These are phyloP conservation scores for Leishmania braziliensis DNA, from an alignment of 208 protist genomes.

Conservation along the genomic window DNA sequence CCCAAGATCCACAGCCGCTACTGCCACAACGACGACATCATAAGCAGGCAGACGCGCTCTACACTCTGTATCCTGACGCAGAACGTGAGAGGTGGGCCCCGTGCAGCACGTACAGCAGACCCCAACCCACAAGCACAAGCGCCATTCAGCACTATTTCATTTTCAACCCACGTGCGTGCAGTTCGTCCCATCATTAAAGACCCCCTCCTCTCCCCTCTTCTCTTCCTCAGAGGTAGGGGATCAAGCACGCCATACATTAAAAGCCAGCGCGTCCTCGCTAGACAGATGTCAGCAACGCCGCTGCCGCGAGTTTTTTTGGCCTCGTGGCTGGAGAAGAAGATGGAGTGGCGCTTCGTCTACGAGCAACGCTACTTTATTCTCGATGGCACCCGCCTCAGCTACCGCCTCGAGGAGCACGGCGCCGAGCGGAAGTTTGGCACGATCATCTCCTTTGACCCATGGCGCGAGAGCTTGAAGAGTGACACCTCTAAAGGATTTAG, in stretches of 20 bases:
- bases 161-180: neutral
- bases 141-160: neutral
- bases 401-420: constrained; percentile 48
- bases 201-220: neutral
- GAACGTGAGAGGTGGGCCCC: neutral
- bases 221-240: neutral
- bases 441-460: constrained; percentile 54
- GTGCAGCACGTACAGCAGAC: neutral
- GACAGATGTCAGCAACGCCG: constrained; percentile 3
- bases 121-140: neutral
- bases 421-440: constrained; percentile 59
- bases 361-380: constrained; percentile 64
- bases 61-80: neutral
- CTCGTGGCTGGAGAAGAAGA: constrained; percentile 76
- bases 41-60: neutral
- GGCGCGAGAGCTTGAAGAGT: constrained; percentile 8
- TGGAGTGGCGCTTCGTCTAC: constrained; percentile 79
- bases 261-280: neutral
- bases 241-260: neutral
- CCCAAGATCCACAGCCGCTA: neutral
- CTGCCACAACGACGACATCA: neutral
- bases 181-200: neutral
- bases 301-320: constrained; percentile 35
- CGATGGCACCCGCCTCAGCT: constrained; percentile 61
- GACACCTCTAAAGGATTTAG: constrained; percentile 27